A percentile compares a stretch with the other conserved stretches of the same genome.
These are phyloP conservation scores for Amanita phalloides DNA, from an alignment of 768 basidiomycete species.

Conservation along the genomic window DNA sequence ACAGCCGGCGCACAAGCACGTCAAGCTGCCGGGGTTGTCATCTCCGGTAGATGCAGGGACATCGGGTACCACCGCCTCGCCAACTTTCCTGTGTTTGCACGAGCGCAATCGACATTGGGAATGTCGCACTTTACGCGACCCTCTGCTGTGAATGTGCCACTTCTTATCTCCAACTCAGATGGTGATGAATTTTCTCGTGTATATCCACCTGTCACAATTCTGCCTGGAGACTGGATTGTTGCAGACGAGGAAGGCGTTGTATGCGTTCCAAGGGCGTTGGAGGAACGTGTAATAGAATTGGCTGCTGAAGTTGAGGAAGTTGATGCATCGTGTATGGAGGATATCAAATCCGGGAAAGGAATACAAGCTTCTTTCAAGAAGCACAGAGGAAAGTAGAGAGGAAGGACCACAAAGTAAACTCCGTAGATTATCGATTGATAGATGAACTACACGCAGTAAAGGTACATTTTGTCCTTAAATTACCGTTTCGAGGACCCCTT, in stretches of 20 bases:
- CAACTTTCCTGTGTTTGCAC: slow-evolving; percentile 73
- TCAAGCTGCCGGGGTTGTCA: slow-evolving; percentile 62
- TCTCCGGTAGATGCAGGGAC: slow-evolving; percentile 82
- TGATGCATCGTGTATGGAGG: slow-evolving; percentile 63
- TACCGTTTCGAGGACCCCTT: background rate
- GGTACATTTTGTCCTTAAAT: background rate
- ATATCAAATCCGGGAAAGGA: slow-evolving; percentile 66
- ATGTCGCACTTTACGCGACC: slow-evolving; percentile 79
- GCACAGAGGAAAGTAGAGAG: slow-evolving; percentile 39
- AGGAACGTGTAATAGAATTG: slow-evolving; percentile 42
- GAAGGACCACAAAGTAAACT: background rate
- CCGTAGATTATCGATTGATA: slow-evolving; percentile 1
- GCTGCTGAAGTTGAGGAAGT: slow-evolving; percentile 50
- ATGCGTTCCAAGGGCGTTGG: slow-evolving; percentile 50
- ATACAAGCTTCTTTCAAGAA: slow-evolving; percentile 70
- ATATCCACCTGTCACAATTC: slow-evolving; percentile 37
- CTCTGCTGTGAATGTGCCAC: slow-evolving; percentile 59
- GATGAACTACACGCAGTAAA: background rate
- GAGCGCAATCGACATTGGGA: slow-evolving; percentile 76
- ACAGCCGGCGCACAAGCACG: slow-evolving; percentile 73
- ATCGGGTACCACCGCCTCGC: slow-evolving; percentile 62
- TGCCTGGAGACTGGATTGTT: slow-evolving; percentile 76
- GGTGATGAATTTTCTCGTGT: slow-evolving; percentile 24
- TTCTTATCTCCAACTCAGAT: slow-evolving; percentile 34
- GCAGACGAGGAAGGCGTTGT: slow-evolving; percentile 89